A percentile compares a stretch with the other conserved stretches of the same genome.
phyloP scores from a whole-genome alignment of 1,284 basidiomycete species.

The Marasmius sp. region DNA sequence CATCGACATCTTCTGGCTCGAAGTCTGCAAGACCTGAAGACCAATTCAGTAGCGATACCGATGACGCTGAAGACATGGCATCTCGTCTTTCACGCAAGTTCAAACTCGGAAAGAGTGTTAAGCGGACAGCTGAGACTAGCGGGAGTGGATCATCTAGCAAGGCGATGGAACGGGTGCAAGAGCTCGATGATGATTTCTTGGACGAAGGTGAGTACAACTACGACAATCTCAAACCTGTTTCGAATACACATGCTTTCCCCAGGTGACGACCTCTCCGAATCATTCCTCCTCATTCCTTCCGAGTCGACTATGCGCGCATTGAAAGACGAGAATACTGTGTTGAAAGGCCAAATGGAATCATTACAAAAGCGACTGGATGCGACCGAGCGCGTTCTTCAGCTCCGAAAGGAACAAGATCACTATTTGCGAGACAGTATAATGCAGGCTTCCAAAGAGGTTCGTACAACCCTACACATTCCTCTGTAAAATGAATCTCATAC shows the following conservation, averaged over 20 bases:
- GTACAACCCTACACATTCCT: constrained; percentile 10
- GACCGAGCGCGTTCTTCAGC: constrained; percentile 59
- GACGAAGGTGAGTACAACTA: constrained; percentile 37
- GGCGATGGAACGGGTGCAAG: constrained; percentile 2
- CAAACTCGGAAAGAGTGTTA: constrained; percentile 34
- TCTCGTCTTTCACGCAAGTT: constrained; percentile 49
- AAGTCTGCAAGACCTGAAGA: constrained; percentile 36
- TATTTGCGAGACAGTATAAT: constrained; percentile 77
- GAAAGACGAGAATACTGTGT: constrained; percentile 61
- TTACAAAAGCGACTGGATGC: constrained; percentile 56
- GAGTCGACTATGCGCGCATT: constrained; percentile 50
- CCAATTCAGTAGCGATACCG: constrained; percentile 60
- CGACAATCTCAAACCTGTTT: not conserved
- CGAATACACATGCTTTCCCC: not conserved
- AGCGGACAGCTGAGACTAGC: not conserved
- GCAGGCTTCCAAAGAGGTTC: constrained; percentile 74
- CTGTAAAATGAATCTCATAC: not conserved
- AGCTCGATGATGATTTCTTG: constrained; percentile 37
- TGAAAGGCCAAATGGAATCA: constrained; percentile 59
- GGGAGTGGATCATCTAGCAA: not conserved
- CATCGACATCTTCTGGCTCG: constrained; percentile 7
- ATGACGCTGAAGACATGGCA: constrained; percentile 62
- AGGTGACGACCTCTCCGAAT: constrained; percentile 72
- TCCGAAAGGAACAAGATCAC: constrained; percentile 74
- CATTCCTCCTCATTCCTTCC: constrained; percentile 71